Conservation (phyloP, 2,329 filamentous ascomycete species). For the Colletotrichum chlorophyti region DNA sequence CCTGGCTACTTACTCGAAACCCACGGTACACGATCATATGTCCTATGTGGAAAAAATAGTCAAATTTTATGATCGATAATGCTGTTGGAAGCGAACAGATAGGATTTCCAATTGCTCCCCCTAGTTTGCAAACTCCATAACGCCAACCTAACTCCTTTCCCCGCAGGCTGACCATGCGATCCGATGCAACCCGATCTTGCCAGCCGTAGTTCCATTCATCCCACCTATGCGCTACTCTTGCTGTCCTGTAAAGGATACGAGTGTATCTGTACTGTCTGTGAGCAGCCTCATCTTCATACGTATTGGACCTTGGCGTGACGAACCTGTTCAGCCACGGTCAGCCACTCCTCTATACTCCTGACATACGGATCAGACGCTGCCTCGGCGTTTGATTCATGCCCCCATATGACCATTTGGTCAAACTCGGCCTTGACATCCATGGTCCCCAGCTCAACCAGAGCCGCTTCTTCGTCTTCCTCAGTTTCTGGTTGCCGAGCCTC, state of each 20-base stretch:
- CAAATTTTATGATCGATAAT: no score
- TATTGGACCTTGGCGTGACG: constrained; percentile 30
- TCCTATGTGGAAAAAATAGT: no score
- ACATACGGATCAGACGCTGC: constrained; percentile 72
- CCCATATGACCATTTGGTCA: constrained; percentile 82
- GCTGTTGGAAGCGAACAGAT: no score
- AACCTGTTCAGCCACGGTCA: constrained; percentile 74
- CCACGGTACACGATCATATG: neutral
- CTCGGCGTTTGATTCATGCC: constrained; percentile 73
- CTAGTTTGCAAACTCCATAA: no score
- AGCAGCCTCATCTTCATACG: neutral
- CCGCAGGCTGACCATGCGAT: no score
- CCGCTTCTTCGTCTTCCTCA: constrained; percentile 49
- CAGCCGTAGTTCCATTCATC: no score
- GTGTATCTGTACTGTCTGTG: constrained; percentile 40
- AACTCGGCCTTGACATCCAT: constrained; percentile 74
- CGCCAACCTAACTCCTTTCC: no score
- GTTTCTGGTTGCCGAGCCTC: constrained; percentile 38
- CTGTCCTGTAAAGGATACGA: constrained; percentile 34
- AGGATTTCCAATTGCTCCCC: no score
- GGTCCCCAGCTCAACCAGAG: constrained; percentile 54
- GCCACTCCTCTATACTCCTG: constrained; percentile 81
- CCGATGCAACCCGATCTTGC: no score
- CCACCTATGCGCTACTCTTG: neutral
- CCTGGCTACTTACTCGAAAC: neutral